Evolutionary conservation across 2,329 filamentous ascomycete species (phyloP).

Genomic region (Fusarium illudens): DNA sequence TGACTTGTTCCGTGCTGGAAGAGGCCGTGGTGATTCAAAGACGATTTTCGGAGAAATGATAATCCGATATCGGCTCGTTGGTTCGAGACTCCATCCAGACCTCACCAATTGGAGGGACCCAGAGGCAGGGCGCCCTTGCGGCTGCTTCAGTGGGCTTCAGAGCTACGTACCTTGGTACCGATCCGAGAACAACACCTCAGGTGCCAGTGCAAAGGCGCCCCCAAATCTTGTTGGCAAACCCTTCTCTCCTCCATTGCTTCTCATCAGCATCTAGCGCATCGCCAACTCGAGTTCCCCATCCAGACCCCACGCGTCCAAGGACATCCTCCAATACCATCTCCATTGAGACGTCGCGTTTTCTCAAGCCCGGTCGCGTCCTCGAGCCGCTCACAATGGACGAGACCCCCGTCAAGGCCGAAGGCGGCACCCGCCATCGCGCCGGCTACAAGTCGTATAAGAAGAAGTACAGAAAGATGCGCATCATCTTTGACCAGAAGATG

Average conservation of each 20-base stretch:
- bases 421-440: slow-evolving; percentile 54
- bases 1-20: not conserved
- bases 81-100: not conserved
- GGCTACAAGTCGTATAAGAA: slow-evolving; percentile 81
- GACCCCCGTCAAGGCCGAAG: slow-evolving; percentile 54
- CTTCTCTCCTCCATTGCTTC: slow-evolving; percentile 17
- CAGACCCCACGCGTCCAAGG: slow-evolving; percentile 13
- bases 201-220: slow-evolving; percentile 11
- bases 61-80: not conserved
- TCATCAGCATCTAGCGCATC: slow-evolving; percentile 25
- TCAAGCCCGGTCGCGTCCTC: slow-evolving; percentile 14
- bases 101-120: not conserved
- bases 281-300: slow-evolving; percentile 14
- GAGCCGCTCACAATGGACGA: slow-evolving; percentile 44
- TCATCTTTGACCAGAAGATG: slow-evolving; percentile 80
- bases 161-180: slow-evolving; percentile 30
- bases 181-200: slow-evolving; percentile 32
- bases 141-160: slow-evolving; percentile 1
- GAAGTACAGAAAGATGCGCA: slow-evolving; percentile 93
- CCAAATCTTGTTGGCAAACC: slow-evolving; percentile 25
- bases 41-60: not conserved
- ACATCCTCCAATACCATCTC: not conserved
- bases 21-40: not conserved
- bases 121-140: not conserved
- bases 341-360: slow-evolving; percentile 12